Conservation (phyloP, 441 rosid genomes). For the Daphne laureola region DNA sequence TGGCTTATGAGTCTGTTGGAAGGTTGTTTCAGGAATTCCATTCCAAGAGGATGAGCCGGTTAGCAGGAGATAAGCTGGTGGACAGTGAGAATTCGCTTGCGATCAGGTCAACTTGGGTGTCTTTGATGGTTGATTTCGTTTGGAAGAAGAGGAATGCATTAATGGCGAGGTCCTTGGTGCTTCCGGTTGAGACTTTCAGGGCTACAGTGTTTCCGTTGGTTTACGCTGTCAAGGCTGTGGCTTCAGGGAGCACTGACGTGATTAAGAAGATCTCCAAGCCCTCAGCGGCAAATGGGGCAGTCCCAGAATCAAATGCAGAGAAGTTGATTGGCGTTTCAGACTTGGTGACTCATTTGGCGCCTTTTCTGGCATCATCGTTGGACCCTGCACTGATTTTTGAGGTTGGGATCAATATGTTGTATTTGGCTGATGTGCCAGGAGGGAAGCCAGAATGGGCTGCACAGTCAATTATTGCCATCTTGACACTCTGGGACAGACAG, state of each 20-base stretch:
- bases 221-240: constrained; percentile 82
- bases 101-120: constrained; percentile 89
- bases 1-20: constrained; percentile 90
- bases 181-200: constrained; percentile 84
- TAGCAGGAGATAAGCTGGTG: constrained; percentile 95
- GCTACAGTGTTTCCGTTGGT: constrained; percentile 87
- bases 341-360: constrained; percentile 83
- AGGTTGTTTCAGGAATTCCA: constrained; percentile 91
- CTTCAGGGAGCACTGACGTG: constrained; percentile 74
- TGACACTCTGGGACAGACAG: constrained; percentile 98
- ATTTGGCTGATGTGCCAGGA: constrained; percentile 96
- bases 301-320: constrained; percentile 72
- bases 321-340: constrained; percentile 85
- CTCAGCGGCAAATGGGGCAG: constrained; percentile 30
- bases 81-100: constrained; percentile 92
- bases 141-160: constrained; percentile 74
- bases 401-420: constrained; percentile 92
- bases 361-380: constrained; percentile 83
- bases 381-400: constrained; percentile 93
- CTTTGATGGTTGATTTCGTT: constrained; percentile 75
- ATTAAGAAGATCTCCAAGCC: constrained; percentile 73
- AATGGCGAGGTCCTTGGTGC: constrained; percentile 81
- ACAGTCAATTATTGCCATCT: constrained; percentile 81
- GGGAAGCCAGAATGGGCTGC: constrained; percentile 99
- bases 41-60: constrained; percentile 82